These are phyloP conservation scores for Psilocybe sp. DNA, from an alignment of 768 basidiomycete species.

Conservation along the genomic window DNA sequence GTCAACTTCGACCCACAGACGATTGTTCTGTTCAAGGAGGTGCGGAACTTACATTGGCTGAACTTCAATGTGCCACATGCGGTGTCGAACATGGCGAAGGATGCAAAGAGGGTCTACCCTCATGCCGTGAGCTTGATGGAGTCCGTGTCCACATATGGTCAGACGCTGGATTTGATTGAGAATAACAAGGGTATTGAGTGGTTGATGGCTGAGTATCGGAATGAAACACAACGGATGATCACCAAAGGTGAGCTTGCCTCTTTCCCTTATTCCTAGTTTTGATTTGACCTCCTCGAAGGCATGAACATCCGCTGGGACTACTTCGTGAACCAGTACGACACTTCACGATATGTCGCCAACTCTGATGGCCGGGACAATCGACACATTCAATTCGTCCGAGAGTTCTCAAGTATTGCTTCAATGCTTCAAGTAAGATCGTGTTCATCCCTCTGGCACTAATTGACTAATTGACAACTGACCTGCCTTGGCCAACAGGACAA, in stretches of 20 bases:
- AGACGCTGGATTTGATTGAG: constrained; percentile 90
- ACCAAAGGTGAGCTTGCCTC: constrained; percentile 58
- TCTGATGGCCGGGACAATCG: constrained; percentile 81
- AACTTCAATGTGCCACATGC: constrained; percentile 94
- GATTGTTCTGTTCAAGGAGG: constrained; percentile 98
- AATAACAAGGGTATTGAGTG: constrained; percentile 89
- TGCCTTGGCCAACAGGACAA: constrained; percentile 62
- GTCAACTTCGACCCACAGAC: constrained; percentile 99
- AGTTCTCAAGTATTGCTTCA: constrained; percentile 92
- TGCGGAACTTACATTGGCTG: constrained; percentile 92
- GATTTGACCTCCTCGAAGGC: constrained; percentile 42
- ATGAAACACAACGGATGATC: constrained; percentile 92
- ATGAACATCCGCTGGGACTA: constrained; percentile 97
- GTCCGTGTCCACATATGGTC: constrained; percentile 96
- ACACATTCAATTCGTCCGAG: constrained; percentile 91
- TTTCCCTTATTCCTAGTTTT: background rate
- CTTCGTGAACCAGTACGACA: constrained; percentile 93
- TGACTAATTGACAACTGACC: too few relatives aligned
- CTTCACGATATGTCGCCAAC: constrained; percentile 66
- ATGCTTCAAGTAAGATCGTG: constrained; percentile 91
- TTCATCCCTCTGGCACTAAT: too few relatives aligned
- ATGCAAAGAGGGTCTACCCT: constrained; percentile 96
- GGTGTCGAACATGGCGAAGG: constrained; percentile 95
- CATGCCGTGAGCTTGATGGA: constrained; percentile 99
- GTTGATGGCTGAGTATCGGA: constrained; percentile 92